Evolutionary conservation across 805 yeast genomes (phyloP), one percentile per base, ranked within the genome.

Genomic region (Wickerhamiella occidentalis): DNA sequence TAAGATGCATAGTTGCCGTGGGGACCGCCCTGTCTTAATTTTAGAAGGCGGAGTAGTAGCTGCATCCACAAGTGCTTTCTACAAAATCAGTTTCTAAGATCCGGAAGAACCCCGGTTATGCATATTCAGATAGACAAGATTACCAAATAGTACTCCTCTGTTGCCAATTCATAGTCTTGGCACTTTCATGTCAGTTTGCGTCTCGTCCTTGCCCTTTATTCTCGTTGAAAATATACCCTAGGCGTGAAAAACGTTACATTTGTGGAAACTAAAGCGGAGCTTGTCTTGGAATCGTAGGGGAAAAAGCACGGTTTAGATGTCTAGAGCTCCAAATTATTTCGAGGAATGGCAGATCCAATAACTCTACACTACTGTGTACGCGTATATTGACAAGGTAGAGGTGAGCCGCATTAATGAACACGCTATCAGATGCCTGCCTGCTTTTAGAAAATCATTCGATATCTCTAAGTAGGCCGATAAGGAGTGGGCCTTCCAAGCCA

Each of bases 281-380:
- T n/a, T n/a, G n/a, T n/a, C n/a, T n/a, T n/a, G n/a, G n/a, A n/a
- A n/a, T n/a, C n/a, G n/a, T n/a, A n/a, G n/a, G n/a, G n/a, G n/a
- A n/a, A n/a, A n/a, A n/a, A n/a, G n/a, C n/a, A n/a, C n/a, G n/a
- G n/a, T n/a, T n/a, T n/a, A n/a, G n/a, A 30, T 12, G 36, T 30
- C n/a, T 30, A 30, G n/a, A 30, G 13, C 36, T 30, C 36, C 36
- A 6, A 15, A 12, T 12, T 6, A 6, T 17, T 8, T 37, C 6
- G 40, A 37, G 6, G 40, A 15, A n/a, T 33, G 40, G 47, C 47
- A 44, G 33, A 30, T 44, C 30, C 30, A 35, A n/a, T 22, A 29
- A 12, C 26, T 44, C 22, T 44, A 44, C 33, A 33, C 25, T 12
- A 21, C 47, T 8, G 33, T 44, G 21, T 44, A 44, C 13, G 47